Evolutionary conservation across 2,329 filamentous ascomycete species (phyloP).

Genomic region (Calonectria hongkongensis): DNA sequence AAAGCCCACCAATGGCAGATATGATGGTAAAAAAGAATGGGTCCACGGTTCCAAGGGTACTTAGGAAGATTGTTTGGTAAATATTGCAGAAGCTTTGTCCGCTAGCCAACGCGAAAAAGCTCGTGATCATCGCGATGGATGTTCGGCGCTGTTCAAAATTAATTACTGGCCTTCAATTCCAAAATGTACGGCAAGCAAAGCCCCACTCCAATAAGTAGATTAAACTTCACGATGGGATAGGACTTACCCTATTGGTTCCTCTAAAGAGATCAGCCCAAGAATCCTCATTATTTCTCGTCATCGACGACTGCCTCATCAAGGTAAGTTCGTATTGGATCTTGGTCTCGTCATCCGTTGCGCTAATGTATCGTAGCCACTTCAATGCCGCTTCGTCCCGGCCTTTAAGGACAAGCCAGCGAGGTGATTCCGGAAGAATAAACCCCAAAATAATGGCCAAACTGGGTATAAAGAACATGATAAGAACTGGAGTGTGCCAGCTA

Average conservation of each 20-base stretch:
- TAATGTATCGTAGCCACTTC: slow-evolving; percentile 5
- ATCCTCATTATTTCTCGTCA: background rate
- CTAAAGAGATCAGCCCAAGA: background rate
- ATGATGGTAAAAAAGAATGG: slow-evolving; percentile 5
- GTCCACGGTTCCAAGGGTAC: background rate
- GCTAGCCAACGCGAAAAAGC: slow-evolving; percentile 10
- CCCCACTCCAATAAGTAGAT: too few species aligned
- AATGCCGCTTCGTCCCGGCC: background rate
- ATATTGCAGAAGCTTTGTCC: slow-evolving; percentile 14
- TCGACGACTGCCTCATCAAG: background rate
- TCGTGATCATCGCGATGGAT: background rate
- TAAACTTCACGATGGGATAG: background rate
- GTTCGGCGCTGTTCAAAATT: background rate
- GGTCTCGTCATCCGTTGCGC: background rate
- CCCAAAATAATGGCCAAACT: background rate
- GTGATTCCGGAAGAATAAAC: background rate
- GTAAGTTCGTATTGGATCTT: background rate
- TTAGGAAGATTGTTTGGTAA: slow-evolving; percentile 6
- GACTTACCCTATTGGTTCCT: background rate
- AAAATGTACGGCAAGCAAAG: background rate
- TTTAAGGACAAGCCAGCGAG: background rate
- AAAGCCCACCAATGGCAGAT: background rate
- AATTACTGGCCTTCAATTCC: background rate
- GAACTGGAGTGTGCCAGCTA: background rate
- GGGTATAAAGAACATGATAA: slow-evolving; percentile 8